Conservation (phyloP, 352 stramenopile species). For the Phytophthora chlamydospora region DNA sequence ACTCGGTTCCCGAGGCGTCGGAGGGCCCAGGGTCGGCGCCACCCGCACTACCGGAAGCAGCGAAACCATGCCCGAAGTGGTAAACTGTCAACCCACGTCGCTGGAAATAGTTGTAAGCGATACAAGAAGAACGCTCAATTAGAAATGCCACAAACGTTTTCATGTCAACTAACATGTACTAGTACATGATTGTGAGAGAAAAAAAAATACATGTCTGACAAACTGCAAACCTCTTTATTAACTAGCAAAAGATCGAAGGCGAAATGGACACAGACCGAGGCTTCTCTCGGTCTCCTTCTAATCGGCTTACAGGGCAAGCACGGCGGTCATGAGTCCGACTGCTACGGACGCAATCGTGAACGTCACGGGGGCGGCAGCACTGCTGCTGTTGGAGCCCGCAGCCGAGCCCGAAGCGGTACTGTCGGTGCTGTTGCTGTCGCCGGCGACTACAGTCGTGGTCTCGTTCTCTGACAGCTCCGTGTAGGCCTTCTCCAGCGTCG, state of each 20-base stretch:
- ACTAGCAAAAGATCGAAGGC: slow-evolving; percentile 32
- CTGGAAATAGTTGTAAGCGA: too few species aligned
- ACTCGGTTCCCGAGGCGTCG: neutral
- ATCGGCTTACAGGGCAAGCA: slow-evolving; percentile 31
- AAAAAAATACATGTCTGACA: neutral
- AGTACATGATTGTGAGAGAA: too few species aligned
- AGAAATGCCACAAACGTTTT: neutral
- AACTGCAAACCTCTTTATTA: slow-evolving; percentile 26
- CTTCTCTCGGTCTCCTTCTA: slow-evolving; percentile 22
- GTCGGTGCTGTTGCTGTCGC: slow-evolving; percentile 1
- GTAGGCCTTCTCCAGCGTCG: slow-evolving; percentile 58
- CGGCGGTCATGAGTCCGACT: slow-evolving; percentile 28
- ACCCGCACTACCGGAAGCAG: neutral
- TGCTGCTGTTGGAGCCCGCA: slow-evolving; percentile 9
- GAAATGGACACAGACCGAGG: slow-evolving; percentile 26
- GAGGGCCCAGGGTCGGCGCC: neutral
- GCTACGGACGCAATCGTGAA: slow-evolving; percentile 25
- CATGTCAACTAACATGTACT: too few species aligned
- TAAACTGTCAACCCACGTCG: too few species aligned
- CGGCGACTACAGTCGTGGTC: slow-evolving; percentile 36
- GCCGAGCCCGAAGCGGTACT: slow-evolving; percentile 8
- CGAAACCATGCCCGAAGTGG: too few species aligned
- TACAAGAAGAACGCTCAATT: too few species aligned
- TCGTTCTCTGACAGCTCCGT: slow-evolving; percentile 48
- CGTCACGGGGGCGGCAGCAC: slow-evolving; percentile 11